A percentile compares a stretch with the other conserved stretches of the same genome.
phyloP scores from a whole-genome alignment of 306 rosid species.

The Prinsepia uniflora region DNA sequence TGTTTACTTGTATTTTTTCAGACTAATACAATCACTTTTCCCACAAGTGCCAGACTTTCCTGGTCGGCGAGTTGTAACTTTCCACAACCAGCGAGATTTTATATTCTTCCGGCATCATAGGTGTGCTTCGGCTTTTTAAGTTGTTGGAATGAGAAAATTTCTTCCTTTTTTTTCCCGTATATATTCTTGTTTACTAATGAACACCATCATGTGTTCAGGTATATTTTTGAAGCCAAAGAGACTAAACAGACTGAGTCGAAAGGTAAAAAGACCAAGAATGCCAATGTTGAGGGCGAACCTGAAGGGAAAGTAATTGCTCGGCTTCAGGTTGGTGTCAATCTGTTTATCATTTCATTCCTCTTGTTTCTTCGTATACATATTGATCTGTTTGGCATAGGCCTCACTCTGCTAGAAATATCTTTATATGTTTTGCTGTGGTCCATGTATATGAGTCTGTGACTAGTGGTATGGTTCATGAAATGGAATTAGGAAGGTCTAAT shows the following conservation, averaged over 20 bases:
- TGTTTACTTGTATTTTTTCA: conserved; percentile 25
- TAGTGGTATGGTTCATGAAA: background rate
- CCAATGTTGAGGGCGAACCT: conserved; percentile 39
- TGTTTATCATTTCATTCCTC: background rate
- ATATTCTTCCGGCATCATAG: conserved; percentile 90
- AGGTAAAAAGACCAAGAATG: conserved; percentile 49
- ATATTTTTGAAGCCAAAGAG: conserved; percentile 79
- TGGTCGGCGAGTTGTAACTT: conserved; percentile 86
- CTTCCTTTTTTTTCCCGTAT: background rate
- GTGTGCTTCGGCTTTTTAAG: conserved; percentile 32
- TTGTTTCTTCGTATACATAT: background rate
- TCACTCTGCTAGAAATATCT: background rate
- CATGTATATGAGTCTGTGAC: background rate
- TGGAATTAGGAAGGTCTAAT: background rate
- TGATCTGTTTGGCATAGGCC: conserved; percentile 7
- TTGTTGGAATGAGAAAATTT: background rate
- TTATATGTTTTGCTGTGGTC: background rate
- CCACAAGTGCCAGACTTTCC: conserved; percentile 85
- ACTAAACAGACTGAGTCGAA: conserved; percentile 43
- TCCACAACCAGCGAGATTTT: conserved; percentile 94
- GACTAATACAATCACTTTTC: conserved; percentile 79
- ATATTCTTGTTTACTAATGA: conserved; percentile 23
- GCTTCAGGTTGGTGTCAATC: conserved; percentile 63
- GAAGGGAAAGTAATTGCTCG: conserved; percentile 56
- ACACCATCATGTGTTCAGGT: conserved; percentile 38